These are phyloP conservation scores for Aphanoascus verrucosus DNA, from an alignment of 2,329 filamentous ascomycete genomes.

Conservation along the genomic window DNA sequence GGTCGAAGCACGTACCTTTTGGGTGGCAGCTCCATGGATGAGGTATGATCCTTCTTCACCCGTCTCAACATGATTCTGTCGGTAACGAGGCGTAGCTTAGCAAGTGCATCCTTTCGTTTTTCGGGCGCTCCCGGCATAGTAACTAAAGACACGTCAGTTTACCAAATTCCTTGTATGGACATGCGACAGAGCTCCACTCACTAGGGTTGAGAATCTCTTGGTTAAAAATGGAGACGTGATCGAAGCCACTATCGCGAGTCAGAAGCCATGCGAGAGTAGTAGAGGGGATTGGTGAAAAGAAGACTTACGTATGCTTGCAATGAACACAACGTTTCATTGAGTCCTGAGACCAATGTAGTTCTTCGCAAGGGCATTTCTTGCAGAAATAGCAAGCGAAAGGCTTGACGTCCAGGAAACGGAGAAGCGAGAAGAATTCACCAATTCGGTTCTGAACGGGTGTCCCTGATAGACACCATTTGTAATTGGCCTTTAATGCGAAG, in stretches of 20 bases:
- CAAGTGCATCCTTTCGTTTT: constrained; percentile 59
- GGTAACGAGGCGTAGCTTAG: constrained; percentile 77
- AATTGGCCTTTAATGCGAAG: constrained; percentile 75
- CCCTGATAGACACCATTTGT: constrained; percentile 92
- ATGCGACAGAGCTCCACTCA: constrained; percentile 18
- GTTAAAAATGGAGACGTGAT: constrained; percentile 76
- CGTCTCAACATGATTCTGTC: constrained; percentile 92
- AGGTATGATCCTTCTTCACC: constrained; percentile 84
- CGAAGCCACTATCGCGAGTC: constrained; percentile 41
- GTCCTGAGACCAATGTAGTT: constrained; percentile 73
- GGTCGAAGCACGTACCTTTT: constrained; percentile 50
- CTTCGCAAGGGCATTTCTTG: constrained; percentile 70
- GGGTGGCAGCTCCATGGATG: constrained; percentile 90
- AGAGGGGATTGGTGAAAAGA: background rate
- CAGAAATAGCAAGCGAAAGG: constrained; percentile 94
- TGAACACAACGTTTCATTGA: constrained; percentile 57
- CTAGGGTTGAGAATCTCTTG: constrained; percentile 83
- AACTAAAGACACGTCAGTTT: constrained; percentile 28
- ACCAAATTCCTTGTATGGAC: background rate
- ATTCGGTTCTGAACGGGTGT: constrained; percentile 96
- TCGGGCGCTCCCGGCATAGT: constrained; percentile 44
- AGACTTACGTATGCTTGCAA: constrained; percentile 49
- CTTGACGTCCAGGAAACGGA: constrained; percentile 78
- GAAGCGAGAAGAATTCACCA: constrained; percentile 88
- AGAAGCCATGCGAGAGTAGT: constrained; percentile 7